Evolutionary conservation across 2,329 filamentous ascomycete genomes (phyloP).

Genomic region (Arthrobotrys iridis): DNA sequence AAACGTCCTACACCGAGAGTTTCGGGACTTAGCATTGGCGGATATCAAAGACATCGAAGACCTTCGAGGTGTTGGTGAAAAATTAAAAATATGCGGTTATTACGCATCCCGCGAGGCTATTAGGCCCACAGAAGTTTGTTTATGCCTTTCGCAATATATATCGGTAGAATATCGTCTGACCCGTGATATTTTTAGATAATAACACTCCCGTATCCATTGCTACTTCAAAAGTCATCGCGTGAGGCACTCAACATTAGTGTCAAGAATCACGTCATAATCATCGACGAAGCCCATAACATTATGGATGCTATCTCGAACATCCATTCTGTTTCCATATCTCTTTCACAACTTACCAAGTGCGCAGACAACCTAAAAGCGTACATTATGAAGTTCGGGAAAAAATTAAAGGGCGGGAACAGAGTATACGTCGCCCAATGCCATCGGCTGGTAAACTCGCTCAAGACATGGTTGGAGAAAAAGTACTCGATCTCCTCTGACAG

Average conservation of each 20-base stretch:
- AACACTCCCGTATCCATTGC: slow-evolving; percentile 88
- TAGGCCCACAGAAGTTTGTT: slow-evolving; percentile 75
- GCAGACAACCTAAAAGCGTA: slow-evolving; percentile 82
- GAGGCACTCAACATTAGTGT: slow-evolving; percentile 88
- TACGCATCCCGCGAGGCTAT: slow-evolving; percentile 90
- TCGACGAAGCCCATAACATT: slow-evolving; percentile 97
- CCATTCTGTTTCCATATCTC: slow-evolving; percentile 78
- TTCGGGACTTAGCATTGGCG: slow-evolving; percentile 84
- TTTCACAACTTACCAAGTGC: slow-evolving; percentile 77
- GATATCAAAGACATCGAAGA: slow-evolving; percentile 94
- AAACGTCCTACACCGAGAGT: slow-evolving; percentile 76
- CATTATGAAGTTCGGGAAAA: slow-evolving; percentile 85
- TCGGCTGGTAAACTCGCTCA: slow-evolving; percentile 81
- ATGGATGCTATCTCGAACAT: slow-evolving; percentile 94
- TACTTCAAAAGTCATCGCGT: slow-evolving; percentile 85
- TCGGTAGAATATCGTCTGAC: not conserved
- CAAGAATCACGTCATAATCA: slow-evolving; percentile 88
- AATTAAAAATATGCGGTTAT: slow-evolving; percentile 87
- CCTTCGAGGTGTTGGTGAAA: slow-evolving; percentile 78
- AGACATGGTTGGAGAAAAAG: slow-evolving; percentile 72
- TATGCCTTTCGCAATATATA: not conserved
- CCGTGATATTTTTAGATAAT: slow-evolving; percentile 69
- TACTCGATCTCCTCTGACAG: slow-evolving; percentile 57
- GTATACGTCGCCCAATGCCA: slow-evolving; percentile 90
- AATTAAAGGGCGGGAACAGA: slow-evolving; percentile 87